Evolutionary conservation across 306 rosid genomes (phyloP).

Genomic region (Cicer pinnatifidum): DNA sequence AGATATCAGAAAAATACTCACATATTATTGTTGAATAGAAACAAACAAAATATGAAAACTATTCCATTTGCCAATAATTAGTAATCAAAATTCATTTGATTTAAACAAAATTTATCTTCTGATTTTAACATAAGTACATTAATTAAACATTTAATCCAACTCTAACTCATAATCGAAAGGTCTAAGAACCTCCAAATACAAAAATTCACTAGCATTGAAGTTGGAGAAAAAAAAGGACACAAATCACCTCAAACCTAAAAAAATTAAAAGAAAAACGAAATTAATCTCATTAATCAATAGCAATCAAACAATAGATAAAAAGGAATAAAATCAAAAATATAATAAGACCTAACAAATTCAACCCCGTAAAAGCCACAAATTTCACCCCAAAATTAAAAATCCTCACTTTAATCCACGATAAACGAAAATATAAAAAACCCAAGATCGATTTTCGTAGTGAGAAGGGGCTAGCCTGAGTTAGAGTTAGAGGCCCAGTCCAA

Average conservation of each 20-base stretch:
- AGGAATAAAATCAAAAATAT: constrained; percentile 15
- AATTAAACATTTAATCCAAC: constrained; percentile 30
- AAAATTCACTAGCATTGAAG: constrained; percentile 11
- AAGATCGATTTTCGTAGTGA: constrained; percentile 21
- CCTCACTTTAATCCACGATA: constrained; percentile 17
- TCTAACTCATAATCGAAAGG: constrained; percentile 23
- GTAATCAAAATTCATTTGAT: not conserved
- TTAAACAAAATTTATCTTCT: constrained; percentile 23
- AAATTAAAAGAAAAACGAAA: not conserved
- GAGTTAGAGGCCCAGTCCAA: too few species aligned
- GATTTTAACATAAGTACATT: not conserved
- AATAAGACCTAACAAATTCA: constrained; percentile 21
- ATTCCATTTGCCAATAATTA: constrained; percentile 16
- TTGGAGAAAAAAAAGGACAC: not conserved
- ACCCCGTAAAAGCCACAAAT: not conserved
- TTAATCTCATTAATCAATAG: constrained; percentile 9
- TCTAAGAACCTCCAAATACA: constrained; percentile 11
- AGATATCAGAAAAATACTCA: constrained; percentile 5
- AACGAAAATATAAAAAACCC: constrained; percentile 41
- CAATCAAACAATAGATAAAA: not conserved
- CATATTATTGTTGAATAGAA: not conserved
- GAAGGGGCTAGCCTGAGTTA: not conserved
- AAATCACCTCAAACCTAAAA: constrained; percentile 2
- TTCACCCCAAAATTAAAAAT: not conserved
- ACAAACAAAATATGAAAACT: constrained; percentile 21